Percentiles rank a stretch among this genome's conserved stretches.
These are phyloP conservation scores for Ustilago crameri DNA, from an alignment of 1,284 basidiomycete species.

Conservation along the genomic window DNA sequence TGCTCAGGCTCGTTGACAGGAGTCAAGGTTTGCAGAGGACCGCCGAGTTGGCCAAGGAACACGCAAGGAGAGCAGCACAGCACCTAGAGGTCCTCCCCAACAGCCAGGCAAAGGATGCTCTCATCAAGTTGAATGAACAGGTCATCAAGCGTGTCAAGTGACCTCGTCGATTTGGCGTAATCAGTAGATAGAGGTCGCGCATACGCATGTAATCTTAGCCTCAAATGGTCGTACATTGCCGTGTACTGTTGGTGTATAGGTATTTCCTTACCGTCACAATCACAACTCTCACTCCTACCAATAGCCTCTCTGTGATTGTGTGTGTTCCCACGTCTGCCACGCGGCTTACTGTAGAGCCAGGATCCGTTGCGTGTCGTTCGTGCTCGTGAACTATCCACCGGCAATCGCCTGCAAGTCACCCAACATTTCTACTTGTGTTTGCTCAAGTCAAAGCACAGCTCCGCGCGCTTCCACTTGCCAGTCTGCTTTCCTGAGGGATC, in stretches of 20 bases:
- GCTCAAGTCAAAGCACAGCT: conserved; percentile 37
- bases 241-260: too few relatives aligned
- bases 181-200: conserved; percentile 42
- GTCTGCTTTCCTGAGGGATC: conserved; percentile 24
- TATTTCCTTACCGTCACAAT: too few relatives aligned
- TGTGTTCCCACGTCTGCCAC: too few relatives aligned
- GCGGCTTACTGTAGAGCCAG: too few relatives aligned
- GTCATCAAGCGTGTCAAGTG: conserved; percentile 51
- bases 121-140: conserved; percentile 56
- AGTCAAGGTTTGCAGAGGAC: conserved; percentile 61
- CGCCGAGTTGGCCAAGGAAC: conserved; percentile 59
- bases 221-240: too few relatives aligned
- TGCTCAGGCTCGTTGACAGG: conserved; percentile 51
- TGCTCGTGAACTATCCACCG: too few relatives aligned
- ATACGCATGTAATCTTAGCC: too few relatives aligned
- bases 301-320: too few relatives aligned
- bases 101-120: conserved; percentile 59
- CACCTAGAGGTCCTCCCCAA: conserved; percentile 54
- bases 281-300: too few relatives aligned
- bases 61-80: conserved; percentile 49
- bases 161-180: too few relatives aligned
- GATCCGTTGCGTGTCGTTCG: too few relatives aligned
- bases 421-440: conserved; percentile 5
- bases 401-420: too few relatives aligned
- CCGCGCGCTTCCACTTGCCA: conserved; percentile 32